Base-by-base conservation (phyloP, 192 early-diverging fungal genomes). In the Spizellomyces punctatus region DNA sequence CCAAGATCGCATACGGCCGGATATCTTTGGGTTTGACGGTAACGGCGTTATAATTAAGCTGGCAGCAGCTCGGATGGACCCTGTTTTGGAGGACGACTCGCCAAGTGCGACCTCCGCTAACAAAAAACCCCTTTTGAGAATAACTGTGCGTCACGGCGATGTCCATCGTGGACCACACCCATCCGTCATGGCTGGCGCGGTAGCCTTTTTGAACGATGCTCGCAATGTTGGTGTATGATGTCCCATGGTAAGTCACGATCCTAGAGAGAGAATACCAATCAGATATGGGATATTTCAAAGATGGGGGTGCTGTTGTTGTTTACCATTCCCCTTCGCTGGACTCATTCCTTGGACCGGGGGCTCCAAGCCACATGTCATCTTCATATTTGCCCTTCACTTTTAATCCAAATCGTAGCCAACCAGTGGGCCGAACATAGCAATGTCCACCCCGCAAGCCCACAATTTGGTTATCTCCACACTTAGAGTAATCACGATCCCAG, bases 201-300 rank as follows among this genome's bases (percentile, higher is more conserved):
- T 70, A 70, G 45, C 68, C 68, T 0, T 70, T 27, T 12, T 46
- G 27, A 14, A 57, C 68, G 45, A 70, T 70, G 57, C 58, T 61
- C 10, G 68, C 68, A 10, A 57, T 43, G 6, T 5, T 48, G 36
- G 16, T 46, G 68, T 21, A 60, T 5, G 68, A 46, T 9, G 68
- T 70, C 22, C 68, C 68, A 27, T 70, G 68, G 41, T 45, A 70
- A 10, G 68, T 70, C 21, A 70, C 68, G 4, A 70, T 45, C 68
- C 68, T 54, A 54, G 14, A 12, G 17, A 54, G 50, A 54, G 12
- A 54, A 12, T 19, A n/a, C 1, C 50, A 12, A 54, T 54, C 17
- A 54, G 50, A 19, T 54, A 54, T 19, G 17, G 50, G 12, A 54
- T 54, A 54, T 19, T n/a, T n/a, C 12, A 54, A 12, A 2, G 17